Base-by-base conservation (phyloP, 441 rosid genomes). In the Croton laevigatus region DNA sequence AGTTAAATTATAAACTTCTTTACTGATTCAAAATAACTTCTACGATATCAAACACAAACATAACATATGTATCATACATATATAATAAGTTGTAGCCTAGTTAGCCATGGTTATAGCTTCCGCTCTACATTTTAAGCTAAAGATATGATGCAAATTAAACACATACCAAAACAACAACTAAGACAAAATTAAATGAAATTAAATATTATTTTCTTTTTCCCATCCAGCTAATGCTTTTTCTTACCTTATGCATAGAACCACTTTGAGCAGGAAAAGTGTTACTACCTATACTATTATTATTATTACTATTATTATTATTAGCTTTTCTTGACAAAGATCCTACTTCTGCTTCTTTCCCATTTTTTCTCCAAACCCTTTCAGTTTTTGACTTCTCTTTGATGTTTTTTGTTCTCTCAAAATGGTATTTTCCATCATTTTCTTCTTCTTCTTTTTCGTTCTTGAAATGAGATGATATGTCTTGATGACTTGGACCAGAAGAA, bases 401-500 rank as follows among this genome's bases (percentile, higher is more conserved):
- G 59, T 57, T 55, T 70, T 44, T 65, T 59, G 71, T 64, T 69
- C n/a, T 75, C 11, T 17, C 53, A 12, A 38, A 57, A 1, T n/a
- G 1, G 9, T 34, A 44, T n/a, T 23, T 42, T 1, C 44, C 73
- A 19, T 44, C 55, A 27, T 51, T 22, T 38, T 70, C n/a, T 48
- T 70, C 36, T 38, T 69, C 49, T 16, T 61, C 73, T 8, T 54
- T 52, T 8, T 68, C 19, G 2, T 52, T 61, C 77, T 83, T 80
- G 75, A 51, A 62, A 69, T 70, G 62, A 27, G 32, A 27, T 27
- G 78, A 22, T 20, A 66, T 9, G 19, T 65, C 78, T 57, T 73
- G 82, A 65, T 71, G 72, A 61, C 83, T 80, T 54, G 87, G 92
- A 45, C 91, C 87, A 0, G 93, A 88, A 75, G 89, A 85, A 63